Evolutionary conservation across 2,329 filamentous ascomycete genomes (phyloP), one percentile per base, ranked within the genome.

Genomic region (Calonectria henricotiae): DNA sequence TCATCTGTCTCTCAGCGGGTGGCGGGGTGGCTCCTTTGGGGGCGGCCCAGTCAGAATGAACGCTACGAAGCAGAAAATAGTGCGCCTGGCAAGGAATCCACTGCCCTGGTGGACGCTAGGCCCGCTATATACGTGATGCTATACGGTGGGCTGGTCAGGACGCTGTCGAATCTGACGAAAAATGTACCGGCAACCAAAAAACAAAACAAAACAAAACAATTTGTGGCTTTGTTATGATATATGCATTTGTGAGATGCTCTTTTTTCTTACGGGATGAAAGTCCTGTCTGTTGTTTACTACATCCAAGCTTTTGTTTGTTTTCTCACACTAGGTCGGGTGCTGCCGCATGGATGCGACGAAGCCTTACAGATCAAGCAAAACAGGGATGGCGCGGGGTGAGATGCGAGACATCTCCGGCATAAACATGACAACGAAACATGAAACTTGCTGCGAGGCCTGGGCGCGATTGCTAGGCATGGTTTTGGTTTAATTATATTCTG

Each of bases 11-110:
- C 44, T 70, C 43, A 73, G 74, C 73, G 75, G 54, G 70, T 73
- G 75, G 75, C 72, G 75, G 75, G 68, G 75, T 72, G 67, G 60
- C 37, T 65, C 43, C 65, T 70, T 70, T 71, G 75, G 68, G 60
- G 70, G 62, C 37, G 39, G 35, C 23, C 55, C 55, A 61, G 55
- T 43, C 55, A 44, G 65, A 65, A 37, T 44, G 64, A 17, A 54
- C 51, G 39, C 51, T 58, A 39, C 32, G 27, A 61, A 32, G 41
- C 67, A 44, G 49, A 63, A 74, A 72, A 65, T 65, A 68, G 55
- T 71, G 61, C 62, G 61, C 68, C 68, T 68, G 51, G 27, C 27
- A 9, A 63, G 62, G n/a, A 35, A 64, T 51, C 46, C 39, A 73
- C 62, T 55, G 51, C 62, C 37, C 23, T 32, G 55, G 69, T 27